These are phyloP conservation scores for Aureobasidium sp. DNA, from an alignment of 2,329 filamentous ascomycete genomes.

Conservation along the genomic window DNA sequence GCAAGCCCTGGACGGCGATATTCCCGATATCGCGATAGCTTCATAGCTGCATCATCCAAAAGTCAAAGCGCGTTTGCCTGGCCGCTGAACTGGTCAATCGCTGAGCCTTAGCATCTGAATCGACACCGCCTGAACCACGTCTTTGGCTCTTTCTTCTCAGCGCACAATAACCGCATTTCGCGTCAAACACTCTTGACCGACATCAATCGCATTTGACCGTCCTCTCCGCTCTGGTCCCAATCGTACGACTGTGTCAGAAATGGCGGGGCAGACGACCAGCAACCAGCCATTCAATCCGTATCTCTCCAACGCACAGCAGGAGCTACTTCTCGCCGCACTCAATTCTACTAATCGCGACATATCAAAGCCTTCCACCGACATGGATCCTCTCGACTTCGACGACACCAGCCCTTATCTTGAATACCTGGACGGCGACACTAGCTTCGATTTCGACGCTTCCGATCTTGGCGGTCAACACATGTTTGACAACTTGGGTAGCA, in stretches of 20 bases:
- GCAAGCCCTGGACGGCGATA: neutral
- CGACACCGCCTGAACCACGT: neutral
- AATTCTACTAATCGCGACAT: slow-evolving; percentile 19
- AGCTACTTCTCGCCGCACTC: slow-evolving; percentile 40
- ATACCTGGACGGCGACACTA: slow-evolving; percentile 66
- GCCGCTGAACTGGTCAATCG: neutral
- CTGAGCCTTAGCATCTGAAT: neutral
- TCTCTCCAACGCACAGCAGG: slow-evolving; percentile 38
- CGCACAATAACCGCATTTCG: neutral
- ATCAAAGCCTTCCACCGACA: neutral
- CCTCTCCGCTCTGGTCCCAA: neutral
- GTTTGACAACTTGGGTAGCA: slow-evolving; percentile 65
- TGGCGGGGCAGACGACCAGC: slow-evolving; percentile 12
- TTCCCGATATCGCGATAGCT: neutral
- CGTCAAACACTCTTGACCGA: neutral
- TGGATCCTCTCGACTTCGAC: slow-evolving; percentile 21
- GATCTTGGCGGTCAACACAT: slow-evolving; percentile 50
- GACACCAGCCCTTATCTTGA: slow-evolving; percentile 66
- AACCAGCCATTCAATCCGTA: slow-evolving; percentile 28
- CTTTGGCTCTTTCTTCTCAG: neutral
- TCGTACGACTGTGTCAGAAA: slow-evolving; percentile 8
- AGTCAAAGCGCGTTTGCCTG: slow-evolving; percentile 1
- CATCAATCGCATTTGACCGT: neutral
- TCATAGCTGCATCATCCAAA: slow-evolving; percentile 8
- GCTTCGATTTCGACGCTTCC: slow-evolving; percentile 64